phyloP scores from a whole-genome alignment of 2,329 filamentous ascomycete species.

The Alternaria sp. region DNA sequence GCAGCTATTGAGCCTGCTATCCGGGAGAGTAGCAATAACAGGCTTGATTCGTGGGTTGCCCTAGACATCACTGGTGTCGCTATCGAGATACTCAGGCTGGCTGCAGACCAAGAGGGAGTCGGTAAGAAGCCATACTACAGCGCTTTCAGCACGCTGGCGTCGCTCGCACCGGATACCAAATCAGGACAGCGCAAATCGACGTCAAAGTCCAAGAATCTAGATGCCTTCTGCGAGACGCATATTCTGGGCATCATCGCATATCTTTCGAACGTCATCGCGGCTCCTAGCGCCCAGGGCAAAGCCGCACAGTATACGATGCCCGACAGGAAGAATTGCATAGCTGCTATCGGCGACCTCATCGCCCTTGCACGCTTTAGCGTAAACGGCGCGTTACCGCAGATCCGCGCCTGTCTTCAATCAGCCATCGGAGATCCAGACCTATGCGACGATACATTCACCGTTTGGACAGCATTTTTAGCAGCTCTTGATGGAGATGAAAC shows the following conservation, averaged over 20 bases:
- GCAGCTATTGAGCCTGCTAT: conserved; percentile 74
- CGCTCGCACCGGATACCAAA: conserved; percentile 55
- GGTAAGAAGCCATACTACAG: conserved; percentile 59
- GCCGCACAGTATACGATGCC: conserved; percentile 59
- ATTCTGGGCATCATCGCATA: conserved; percentile 85
- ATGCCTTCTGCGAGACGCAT: conserved; percentile 79
- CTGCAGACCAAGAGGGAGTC: conserved; percentile 69
- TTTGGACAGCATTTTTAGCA: conserved; percentile 81
- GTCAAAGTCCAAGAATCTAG: conserved; percentile 64
- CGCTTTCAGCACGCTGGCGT: conserved; percentile 55
- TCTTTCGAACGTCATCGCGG: conserved; percentile 80
- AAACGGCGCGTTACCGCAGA: conserved; percentile 85
- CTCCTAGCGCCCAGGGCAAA: conserved; percentile 53
- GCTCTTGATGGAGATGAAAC: conserved; percentile 77
- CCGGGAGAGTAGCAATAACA: conserved; percentile 60
- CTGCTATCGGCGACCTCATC: conserved; percentile 88
- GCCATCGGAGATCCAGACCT: conserved; percentile 77
- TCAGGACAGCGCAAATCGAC: conserved; percentile 52
- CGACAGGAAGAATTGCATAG: conserved; percentile 79
- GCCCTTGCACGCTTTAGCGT: conserved; percentile 74
- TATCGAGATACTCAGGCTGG: conserved; percentile 80
- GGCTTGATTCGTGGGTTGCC: conserved; percentile 72
- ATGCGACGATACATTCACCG: conserved; percentile 78
- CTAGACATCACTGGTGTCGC: conserved; percentile 77
- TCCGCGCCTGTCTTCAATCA: conserved; percentile 89